phyloP scores from a whole-genome alignment of 2,329 filamentous ascomycete genomes.

The Bipolaris zeicola region DNA sequence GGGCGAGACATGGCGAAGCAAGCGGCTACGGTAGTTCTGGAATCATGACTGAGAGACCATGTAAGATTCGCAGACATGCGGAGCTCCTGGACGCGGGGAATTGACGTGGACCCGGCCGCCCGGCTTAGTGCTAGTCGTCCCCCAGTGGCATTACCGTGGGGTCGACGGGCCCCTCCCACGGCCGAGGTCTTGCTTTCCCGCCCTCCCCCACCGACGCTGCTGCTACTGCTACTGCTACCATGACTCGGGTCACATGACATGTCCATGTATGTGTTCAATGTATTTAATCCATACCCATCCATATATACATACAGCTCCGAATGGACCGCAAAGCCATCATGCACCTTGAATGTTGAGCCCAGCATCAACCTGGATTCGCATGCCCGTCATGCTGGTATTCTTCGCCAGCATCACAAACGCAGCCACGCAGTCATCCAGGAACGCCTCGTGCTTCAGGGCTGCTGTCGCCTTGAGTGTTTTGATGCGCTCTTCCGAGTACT shows the following conservation, averaged over 20 bases:
- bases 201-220: background rate
- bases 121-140: background rate
- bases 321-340: background rate
- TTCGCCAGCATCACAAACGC: constrained; percentile 61
- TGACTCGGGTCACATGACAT: background rate
- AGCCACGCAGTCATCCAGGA: constrained; percentile 60
- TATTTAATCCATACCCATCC: too few relatives aligned
- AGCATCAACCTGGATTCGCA: constrained; percentile 52
- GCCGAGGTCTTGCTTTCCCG: constrained; percentile 13
- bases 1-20: constrained; percentile 25
- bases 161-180: constrained; percentile 1
- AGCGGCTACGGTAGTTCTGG: constrained; percentile 1
- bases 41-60: constrained; percentile 13
- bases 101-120: constrained; percentile 6
- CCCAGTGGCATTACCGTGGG: constrained; percentile 2
- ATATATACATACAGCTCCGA: too few relatives aligned
- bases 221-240: background rate
- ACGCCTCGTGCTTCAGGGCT: constrained; percentile 63
- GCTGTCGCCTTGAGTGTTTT: constrained; percentile 60
- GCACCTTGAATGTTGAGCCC: constrained; percentile 42
- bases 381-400: constrained; percentile 59
- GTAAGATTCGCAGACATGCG: constrained; percentile 15
- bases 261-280: background rate
- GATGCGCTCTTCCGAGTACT: constrained; percentile 64
- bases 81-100: constrained; percentile 12